Conservation (phyloP, 495 filamentous ascomycete species). For the Delitschia confertaspora region DNA sequence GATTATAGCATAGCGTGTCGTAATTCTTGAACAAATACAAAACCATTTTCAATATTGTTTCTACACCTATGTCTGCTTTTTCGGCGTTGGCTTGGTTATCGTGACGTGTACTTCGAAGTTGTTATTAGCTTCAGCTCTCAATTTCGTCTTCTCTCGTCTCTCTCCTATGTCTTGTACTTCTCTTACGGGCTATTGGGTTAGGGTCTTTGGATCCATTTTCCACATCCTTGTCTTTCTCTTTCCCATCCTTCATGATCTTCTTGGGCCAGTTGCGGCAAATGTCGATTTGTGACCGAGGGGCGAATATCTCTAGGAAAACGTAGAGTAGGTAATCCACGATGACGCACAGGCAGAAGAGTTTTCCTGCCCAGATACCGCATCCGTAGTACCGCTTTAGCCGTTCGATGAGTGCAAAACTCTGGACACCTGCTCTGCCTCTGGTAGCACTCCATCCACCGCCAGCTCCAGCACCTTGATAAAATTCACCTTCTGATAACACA, state of each 20-base stretch:
- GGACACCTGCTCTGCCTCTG: constrained; percentile 61
- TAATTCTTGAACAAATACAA: no score
- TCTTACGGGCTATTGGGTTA: constrained; percentile 12
- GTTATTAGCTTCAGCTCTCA: not conserved
- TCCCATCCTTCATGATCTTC: constrained; percentile 39
- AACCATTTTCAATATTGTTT: no score
- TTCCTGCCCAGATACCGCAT: constrained; percentile 99
- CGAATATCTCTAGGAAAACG: constrained; percentile 76
- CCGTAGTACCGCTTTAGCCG: constrained; percentile 92
- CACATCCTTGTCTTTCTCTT: constrained; percentile 7
- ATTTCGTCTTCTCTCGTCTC: constrained; percentile 10
- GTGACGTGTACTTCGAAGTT: no score
- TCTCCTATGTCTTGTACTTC: constrained; percentile 16
- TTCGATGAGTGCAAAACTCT: constrained; percentile 87
- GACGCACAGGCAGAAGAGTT: constrained; percentile 89
- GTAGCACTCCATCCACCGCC: constrained; percentile 53
- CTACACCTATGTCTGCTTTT: no score
- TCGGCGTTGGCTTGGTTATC: no score
- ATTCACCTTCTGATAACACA: constrained; percentile 71
- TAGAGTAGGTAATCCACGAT: constrained; percentile 89
- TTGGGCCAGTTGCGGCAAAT: constrained; percentile 84
- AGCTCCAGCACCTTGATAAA: constrained; percentile 53
- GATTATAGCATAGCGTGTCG: no score
- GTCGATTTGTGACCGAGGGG: constrained; percentile 76
- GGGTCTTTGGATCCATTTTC: constrained; percentile 8